These are phyloP conservation scores for Paramyrothecium roridum DNA, from an alignment of 2,329 filamentous ascomycete species.

Conservation along the genomic window DNA sequence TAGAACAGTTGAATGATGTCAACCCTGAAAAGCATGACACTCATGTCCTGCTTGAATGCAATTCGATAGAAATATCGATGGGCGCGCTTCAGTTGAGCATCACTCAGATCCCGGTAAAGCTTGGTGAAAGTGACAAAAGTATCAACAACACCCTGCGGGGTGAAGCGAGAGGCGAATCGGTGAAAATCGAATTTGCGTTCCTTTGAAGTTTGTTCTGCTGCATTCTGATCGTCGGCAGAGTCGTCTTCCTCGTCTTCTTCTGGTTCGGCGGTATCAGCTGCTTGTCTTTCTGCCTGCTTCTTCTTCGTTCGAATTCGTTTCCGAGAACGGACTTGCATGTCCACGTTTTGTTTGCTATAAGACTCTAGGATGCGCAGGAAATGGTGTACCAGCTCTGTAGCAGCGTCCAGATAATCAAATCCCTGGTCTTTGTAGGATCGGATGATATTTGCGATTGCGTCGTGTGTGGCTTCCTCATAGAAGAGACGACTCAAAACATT, in stretches of 20 bases:
- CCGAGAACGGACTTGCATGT: conserved; percentile 87
- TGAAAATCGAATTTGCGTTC: conserved; percentile 95
- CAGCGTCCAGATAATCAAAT: conserved; percentile 88
- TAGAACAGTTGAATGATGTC: conserved; percentile 89
- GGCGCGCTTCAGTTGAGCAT: conserved; percentile 80
- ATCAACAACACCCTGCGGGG: conserved; percentile 80
- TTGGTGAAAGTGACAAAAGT: conserved; percentile 79
- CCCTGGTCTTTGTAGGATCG: conserved; percentile 90
- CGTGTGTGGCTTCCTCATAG: conserved; percentile 93
- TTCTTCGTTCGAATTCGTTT: conserved; percentile 71
- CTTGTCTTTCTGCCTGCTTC: conserved; percentile 48
- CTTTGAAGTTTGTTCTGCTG: conserved; percentile 66
- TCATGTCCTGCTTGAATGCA: conserved; percentile 92
- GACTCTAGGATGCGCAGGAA: conserved; percentile 88
- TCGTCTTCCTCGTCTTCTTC: conserved; percentile 63
- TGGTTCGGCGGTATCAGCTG: conserved; percentile 35
- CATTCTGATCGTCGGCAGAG: conserved; percentile 66
- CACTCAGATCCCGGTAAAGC: conserved; percentile 77
- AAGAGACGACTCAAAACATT: conserved; percentile 98
- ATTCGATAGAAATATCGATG: conserved; percentile 94
- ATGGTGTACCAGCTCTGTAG: conserved; percentile 86
- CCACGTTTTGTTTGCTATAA: conserved; percentile 91
- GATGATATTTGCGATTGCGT: conserved; percentile 76
- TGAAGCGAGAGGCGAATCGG: conserved; percentile 76
- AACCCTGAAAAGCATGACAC: conserved; percentile 82